These are phyloP conservation scores for Trifolium pratense DNA, from an alignment of 306 rosid genomes.

Conservation along the genomic window DNA sequence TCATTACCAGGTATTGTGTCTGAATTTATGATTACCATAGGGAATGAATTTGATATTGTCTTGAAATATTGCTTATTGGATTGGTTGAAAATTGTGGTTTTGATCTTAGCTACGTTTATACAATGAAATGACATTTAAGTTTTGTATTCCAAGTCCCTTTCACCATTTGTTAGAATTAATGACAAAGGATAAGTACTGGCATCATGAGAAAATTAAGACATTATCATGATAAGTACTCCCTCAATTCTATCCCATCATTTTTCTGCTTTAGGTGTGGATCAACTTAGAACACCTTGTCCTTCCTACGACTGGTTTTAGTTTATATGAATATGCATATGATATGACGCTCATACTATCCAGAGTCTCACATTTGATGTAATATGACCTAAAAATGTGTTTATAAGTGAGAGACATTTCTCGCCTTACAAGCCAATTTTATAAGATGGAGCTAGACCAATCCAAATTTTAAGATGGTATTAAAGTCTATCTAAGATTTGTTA, in stretches of 20 bases:
- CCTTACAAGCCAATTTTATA: background rate
- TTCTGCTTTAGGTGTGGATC: background rate
- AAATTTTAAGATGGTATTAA: background rate
- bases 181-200: background rate
- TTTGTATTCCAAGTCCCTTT: background rate
- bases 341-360: background rate
- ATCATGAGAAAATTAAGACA: background rate
- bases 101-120: background rate
- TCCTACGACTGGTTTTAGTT: background rate
- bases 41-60: background rate
- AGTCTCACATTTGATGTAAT: background rate
- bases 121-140: background rate
- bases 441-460: background rate
- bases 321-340: background rate
- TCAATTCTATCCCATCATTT: background rate
- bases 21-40: background rate
- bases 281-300: background rate
- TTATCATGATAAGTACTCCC: background rate
- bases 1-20: background rate
- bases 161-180: background rate
- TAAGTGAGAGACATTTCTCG: background rate
- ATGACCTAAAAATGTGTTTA: background rate
- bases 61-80: background rate
- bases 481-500: background rate
- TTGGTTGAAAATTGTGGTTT: background rate